These are phyloP conservation scores for Quercus suber DNA, from an alignment of 306 rosid species.

Conservation along the genomic window DNA sequence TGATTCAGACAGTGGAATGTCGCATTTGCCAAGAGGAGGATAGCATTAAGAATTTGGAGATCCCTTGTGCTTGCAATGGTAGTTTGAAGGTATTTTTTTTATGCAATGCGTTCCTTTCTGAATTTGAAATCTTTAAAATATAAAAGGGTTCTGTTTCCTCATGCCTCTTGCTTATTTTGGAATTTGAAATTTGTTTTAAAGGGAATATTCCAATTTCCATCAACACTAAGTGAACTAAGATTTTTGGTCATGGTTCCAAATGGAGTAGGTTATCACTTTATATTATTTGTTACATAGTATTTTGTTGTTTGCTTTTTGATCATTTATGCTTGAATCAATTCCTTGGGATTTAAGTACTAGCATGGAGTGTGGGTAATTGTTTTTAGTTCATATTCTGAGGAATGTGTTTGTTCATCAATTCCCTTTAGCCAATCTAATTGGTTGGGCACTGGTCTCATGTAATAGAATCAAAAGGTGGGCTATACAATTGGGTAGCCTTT, in stretches of 20 bases:
- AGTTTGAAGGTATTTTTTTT: conserved; percentile 45
- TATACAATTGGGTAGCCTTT: not conserved
- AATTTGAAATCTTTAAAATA: not conserved
- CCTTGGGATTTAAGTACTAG: not conserved
- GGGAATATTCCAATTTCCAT: not conserved
- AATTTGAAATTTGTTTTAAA: not conserved
- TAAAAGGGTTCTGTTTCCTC: not conserved
- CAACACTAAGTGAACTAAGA: not conserved
- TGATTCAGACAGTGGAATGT: conserved; percentile 49
- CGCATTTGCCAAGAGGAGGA: conserved; percentile 76
- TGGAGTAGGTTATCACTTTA: not conserved
- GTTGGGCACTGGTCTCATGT: not conserved
- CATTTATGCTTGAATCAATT: not conserved
- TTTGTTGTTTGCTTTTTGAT: not conserved
- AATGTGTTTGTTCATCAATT: not conserved
- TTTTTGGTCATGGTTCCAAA: not conserved
- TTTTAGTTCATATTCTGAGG: not conserved
- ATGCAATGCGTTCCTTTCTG: not conserved
- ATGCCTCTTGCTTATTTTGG: not conserved
- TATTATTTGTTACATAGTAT: not conserved
- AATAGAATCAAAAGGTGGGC: not conserved
- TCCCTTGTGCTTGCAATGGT: conserved; percentile 67
- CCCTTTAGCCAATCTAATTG: not conserved
- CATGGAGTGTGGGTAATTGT: not conserved
- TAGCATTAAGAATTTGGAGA: conserved; percentile 43